These are phyloP conservation scores for Starmerella stellata DNA, from an alignment of 805 yeast genomes.

Conservation along the genomic window DNA sequence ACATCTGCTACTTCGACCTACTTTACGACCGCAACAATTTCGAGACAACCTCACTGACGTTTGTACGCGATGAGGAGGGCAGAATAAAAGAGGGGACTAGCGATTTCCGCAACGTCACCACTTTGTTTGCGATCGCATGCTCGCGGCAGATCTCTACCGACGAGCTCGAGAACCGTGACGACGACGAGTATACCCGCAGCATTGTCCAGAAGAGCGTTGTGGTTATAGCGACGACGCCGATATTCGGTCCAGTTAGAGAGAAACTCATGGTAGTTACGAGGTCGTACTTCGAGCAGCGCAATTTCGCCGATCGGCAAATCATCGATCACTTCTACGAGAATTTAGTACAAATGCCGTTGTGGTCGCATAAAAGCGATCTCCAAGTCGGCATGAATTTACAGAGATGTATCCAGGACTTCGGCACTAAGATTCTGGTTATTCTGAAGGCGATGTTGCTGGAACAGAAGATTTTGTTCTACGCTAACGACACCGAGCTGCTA, in stretches of 20 bases:
- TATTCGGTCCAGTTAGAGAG: conserved; percentile 69
- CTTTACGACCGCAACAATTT: conserved; percentile 42
- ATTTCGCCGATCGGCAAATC: conserved; percentile 52
- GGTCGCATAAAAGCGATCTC: conserved; percentile 37
- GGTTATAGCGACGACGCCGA: conserved; percentile 67
- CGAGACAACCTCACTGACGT: conserved; percentile 29
- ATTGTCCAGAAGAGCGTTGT: conserved; percentile 85
- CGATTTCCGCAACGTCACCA: conserved; percentile 31
- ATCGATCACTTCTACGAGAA: conserved; percentile 55
- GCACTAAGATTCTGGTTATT: conserved; percentile 41
- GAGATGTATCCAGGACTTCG: conserved; percentile 41
- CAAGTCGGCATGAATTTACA: conserved; percentile 60
- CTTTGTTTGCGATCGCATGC: conserved; percentile 90
- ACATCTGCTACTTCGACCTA: conserved; percentile 76
- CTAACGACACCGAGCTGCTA: conserved; percentile 59
- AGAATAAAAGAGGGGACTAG: conserved; percentile 25
- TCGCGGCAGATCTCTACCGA: conserved; percentile 60
- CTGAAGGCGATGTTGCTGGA: conserved; percentile 68
- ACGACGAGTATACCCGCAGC: conserved; percentile 56
- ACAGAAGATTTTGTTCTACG: conserved; percentile 53
- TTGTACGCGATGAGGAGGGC: conserved; percentile 25
- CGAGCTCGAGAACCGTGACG: conserved; percentile 33
- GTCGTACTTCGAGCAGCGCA: conserved; percentile 64
- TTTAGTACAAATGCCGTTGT: conserved; percentile 22
- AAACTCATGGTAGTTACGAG: conserved; percentile 77